Evolutionary conservation across 148 eudicot genomes (phyloP).

Genomic region (Mesembryanthemum crystallinum): DNA sequence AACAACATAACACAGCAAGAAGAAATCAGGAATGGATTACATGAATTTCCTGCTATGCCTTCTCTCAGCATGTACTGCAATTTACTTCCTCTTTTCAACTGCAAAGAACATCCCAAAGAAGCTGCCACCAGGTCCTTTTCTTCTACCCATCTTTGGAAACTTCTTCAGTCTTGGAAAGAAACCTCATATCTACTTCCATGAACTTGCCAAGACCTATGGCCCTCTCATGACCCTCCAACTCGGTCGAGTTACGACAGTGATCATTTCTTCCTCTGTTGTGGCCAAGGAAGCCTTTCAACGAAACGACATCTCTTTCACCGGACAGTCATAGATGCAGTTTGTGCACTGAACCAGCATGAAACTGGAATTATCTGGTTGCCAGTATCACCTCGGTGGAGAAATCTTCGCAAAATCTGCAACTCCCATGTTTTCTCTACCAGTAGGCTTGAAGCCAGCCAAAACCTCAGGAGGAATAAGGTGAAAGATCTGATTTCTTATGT

Average conservation of each 20-base stretch:
- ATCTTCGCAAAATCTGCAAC: neutral
- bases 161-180: neutral
- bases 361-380: neutral
- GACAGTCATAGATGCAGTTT: neutral
- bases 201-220: neutral
- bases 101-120: neutral
- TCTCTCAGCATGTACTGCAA: neutral
- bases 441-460: neutral
- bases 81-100: neutral
- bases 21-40: neutral
- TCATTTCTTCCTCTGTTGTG: neutral
- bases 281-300: neutral
- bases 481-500: neutral
- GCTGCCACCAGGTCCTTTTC: neutral
- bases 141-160: neutral
- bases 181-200: neutral
- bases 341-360: neutral
- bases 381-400: neutral
- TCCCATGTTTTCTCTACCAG: neutral
- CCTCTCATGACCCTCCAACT: neutral
- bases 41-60: neutral
- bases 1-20: no score
- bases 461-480: neutral
- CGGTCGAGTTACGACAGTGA: neutral
- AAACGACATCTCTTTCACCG: neutral